Base-by-base conservation (phyloP, 192 early-diverging fungal genomes). In the Linderina pennispora region DNA sequence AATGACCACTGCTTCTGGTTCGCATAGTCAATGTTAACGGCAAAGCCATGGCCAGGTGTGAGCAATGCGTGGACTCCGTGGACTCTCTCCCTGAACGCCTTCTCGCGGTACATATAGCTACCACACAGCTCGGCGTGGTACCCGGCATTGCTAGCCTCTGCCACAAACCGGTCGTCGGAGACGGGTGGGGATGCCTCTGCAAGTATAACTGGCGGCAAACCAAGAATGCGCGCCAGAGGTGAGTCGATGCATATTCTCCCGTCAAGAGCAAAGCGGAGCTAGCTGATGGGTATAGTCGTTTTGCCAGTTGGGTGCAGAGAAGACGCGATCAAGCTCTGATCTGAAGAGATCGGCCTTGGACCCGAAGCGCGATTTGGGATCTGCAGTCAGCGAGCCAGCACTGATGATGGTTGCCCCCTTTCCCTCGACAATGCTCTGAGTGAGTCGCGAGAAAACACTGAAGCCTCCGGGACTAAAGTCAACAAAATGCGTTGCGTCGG, bases 391-490 rank as follows among this genome's bases (percentile, higher is more conserved):
- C 33, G 28, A 23, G 28, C 23, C 58, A 6, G 48, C 61, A n/a
- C 55, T 57, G 6, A 63, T 34, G 0, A 64, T 23, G 41, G 75
- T 64, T n/a, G 83, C 82, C 47, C 94, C 92, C 31, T 77, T 75
- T 26, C 94, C 94, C 53, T 92, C 86, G 66, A 85, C 82, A 64
- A 89, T 88, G 49, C 87, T 81, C 66, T 84, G 75, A 7, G 86
- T 91, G 40, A 91, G 65, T 23, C 74, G 73, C 43, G 88, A 88
- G 60, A 93, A 78, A 25, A 89, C 90, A 5, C 86, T 87, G 20
- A 79, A 56, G 18, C 88, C 88, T 38, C 89, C 89, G 3, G 90
- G 90, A 8, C 93, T 90, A 72, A 94, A 94, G 70, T 97, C 94
- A 26, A 94, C 77, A 17, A 91, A 77, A 69, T 92, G 92, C 15